phyloP scores from a whole-genome alignment of 768 basidiomycete species.

The Symmetrospora coprosmae region DNA sequence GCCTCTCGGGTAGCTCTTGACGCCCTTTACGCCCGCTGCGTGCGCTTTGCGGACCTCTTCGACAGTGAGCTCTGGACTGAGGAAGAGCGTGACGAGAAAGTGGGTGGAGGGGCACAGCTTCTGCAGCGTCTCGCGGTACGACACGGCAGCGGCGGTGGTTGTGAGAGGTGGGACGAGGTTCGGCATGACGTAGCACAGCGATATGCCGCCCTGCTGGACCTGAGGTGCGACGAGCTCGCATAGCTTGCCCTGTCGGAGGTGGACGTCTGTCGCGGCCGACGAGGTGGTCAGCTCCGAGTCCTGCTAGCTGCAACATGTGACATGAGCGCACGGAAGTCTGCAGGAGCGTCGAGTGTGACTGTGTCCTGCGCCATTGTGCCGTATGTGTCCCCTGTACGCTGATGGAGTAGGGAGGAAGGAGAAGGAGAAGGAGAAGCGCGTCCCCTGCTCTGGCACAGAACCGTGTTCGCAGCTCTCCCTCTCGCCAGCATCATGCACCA shows the following conservation, averaged over 20 bases:
- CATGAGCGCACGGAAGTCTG: conserved; percentile 19
- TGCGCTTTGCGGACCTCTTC: conserved; percentile 81
- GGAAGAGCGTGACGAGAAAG: conserved; percentile 91
- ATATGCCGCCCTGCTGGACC: conserved; percentile 75
- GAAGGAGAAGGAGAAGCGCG: too few relatives aligned
- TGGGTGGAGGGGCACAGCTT: conserved; percentile 60
- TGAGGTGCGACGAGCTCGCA: conserved; percentile 75
- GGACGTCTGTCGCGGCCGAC: conserved; percentile 90
- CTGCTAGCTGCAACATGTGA: not conserved
- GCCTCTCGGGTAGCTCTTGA: conserved; percentile 92
- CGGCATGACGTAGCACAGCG: conserved; percentile 94
- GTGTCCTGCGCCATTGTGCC: not conserved
- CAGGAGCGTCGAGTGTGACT: conserved; percentile 10
- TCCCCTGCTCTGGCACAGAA: too few relatives aligned
- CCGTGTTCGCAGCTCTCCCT: too few relatives aligned
- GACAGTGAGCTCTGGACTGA: conserved; percentile 79
- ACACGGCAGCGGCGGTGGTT: conserved; percentile 45
- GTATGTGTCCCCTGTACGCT: too few relatives aligned
- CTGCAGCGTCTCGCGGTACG: conserved; percentile 63
- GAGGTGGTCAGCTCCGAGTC: conserved; percentile 35
- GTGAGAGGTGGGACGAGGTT: conserved; percentile 42
- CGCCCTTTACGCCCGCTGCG: conserved; percentile 64
- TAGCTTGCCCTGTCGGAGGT: conserved; percentile 75
- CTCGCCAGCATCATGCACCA: too few relatives aligned
- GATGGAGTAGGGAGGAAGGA: too few relatives aligned